Percentiles rank a stretch among this genome's conserved stretches.
Evolutionary conservation across 352 stramenopile species (phyloP).

Genomic region (Phytophthora brassicae): DNA sequence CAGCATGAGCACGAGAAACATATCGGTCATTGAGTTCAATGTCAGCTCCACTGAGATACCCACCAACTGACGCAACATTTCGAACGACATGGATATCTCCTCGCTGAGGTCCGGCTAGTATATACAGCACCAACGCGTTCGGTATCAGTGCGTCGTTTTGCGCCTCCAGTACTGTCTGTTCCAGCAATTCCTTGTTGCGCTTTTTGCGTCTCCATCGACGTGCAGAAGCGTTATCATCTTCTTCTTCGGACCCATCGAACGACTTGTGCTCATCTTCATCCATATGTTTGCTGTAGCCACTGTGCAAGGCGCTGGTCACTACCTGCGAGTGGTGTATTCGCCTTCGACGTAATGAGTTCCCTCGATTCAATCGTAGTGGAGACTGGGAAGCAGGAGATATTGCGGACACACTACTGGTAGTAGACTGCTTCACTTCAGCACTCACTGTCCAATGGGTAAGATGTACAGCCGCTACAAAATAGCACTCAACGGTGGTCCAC

Average conservation of each 20-base stretch:
- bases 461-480: conserved; percentile 48
- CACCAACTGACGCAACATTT: conserved; percentile 62
- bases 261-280: conserved; percentile 22
- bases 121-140: conserved; percentile 72
- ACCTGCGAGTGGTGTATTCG: conserved; percentile 39
- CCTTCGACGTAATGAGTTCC: conserved; percentile 20
- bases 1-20: conserved; percentile 52
- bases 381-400: neutral
- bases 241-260: conserved; percentile 7
- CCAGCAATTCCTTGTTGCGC: conserved; percentile 66
- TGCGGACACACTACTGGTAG: neutral
- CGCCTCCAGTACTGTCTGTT: conserved; percentile 57
- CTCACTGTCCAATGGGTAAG: conserved; percentile 23
- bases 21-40: conserved; percentile 77
- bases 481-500: conserved; percentile 51
- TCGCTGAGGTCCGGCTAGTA: conserved; percentile 74
- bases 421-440: neutral
- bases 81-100: conserved; percentile 78
- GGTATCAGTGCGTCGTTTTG: conserved; percentile 50
- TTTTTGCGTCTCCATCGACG: conserved; percentile 78
- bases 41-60: conserved; percentile 49
- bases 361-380: conserved; percentile 19
- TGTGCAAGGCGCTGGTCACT: conserved; percentile 34
- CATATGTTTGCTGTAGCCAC: neutral
- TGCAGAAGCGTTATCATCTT: conserved; percentile 20